Percentiles rank a stretch among this genome's conserved stretches.
phyloP scores from a whole-genome alignment of 768 basidiomycete genomes.

The Phanerochaete carnosa region DNA sequence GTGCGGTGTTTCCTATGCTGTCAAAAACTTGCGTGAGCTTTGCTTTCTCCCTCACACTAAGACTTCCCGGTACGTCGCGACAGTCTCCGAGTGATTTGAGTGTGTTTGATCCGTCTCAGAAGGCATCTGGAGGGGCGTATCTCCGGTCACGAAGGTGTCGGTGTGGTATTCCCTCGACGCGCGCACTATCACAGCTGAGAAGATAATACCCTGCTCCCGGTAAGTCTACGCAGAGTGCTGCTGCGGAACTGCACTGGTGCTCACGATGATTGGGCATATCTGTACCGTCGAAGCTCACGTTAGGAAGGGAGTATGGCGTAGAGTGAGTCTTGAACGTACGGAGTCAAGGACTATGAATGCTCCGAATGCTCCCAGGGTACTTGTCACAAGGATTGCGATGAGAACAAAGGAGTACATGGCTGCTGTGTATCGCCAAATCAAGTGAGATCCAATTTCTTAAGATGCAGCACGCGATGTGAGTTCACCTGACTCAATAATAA shows the following conservation, averaged over 20 bases:
- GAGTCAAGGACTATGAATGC: conserved; percentile 10
- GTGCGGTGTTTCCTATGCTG: too few relatives aligned
- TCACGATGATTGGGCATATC: too few relatives aligned
- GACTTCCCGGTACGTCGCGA: too few relatives aligned
- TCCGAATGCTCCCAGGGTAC: background rate
- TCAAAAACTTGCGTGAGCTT: too few relatives aligned
- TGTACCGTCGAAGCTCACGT: too few relatives aligned
- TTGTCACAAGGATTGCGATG: conserved; percentile 17
- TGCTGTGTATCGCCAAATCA: background rate
- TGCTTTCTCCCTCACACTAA: too few relatives aligned
- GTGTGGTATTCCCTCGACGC: conserved; percentile 7
- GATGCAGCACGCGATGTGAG: too few relatives aligned
- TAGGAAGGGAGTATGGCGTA: too few relatives aligned
- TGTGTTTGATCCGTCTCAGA: too few relatives aligned
- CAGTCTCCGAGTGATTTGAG: too few relatives aligned
- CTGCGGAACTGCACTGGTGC: too few relatives aligned
- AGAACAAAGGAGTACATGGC: conserved; percentile 17
- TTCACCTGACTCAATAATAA: conserved; percentile 21
- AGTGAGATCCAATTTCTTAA: background rate
- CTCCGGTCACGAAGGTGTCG: background rate
- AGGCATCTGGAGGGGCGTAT: too few relatives aligned
- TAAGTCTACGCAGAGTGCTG: background rate
- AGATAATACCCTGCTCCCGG: conserved; percentile 2
- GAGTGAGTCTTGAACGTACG: background rate
- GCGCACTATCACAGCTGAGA: conserved; percentile 26